Base-by-base conservation (phyloP, 164 flowering plant species). In the Liquidambar formosana region DNA sequence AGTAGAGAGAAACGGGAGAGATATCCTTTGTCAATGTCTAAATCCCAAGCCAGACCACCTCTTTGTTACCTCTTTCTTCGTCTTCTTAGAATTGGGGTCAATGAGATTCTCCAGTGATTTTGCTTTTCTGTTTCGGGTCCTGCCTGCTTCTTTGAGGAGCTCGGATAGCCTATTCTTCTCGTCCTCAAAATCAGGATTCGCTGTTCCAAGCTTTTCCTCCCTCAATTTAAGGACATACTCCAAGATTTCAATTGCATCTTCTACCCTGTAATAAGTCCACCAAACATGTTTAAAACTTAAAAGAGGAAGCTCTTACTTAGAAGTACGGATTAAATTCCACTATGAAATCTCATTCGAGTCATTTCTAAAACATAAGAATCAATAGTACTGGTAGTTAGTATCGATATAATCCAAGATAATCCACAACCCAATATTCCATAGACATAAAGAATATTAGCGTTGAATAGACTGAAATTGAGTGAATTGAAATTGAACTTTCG, bases 151-250 rank as follows among this genome's bases (percentile, higher is more conserved):
- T 82, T 93, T 95, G 79, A 95, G 78, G 28, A 95, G 95, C 78
- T 95, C 98, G 6, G 92, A 86, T 43, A 93, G 78, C 81, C 99
- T 85, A 65, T 77, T 88, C 90, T 87, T 96, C 81, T 96, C 99
- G 27, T 90, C 98, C 48, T 91, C 94, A 38, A 96, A 92, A 65
- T 96, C 98, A 1, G 98, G 97, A 73, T 96, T 93, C 18, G 98
- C 98, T 10, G 92, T 96, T 52, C 98, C 99, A 26, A 96, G 95
- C 76, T 90, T 88, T 77, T 96, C 99, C 73, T 92, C 98, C 73
- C 99, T 84, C 77, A 89, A 71, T 78, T 93, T 93, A 19, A 96
- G 90, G 54, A 96, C 91, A 75, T 86, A 76, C 73, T 93, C 99
- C 83, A 93, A 73, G 53, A 92, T 92, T 78, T 93, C 95, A 46